Evolutionary conservation across 164 flowering plant genomes (phyloP), one percentile per base, ranked within the genome.

Genomic region (Liriodendron chinense): DNA sequence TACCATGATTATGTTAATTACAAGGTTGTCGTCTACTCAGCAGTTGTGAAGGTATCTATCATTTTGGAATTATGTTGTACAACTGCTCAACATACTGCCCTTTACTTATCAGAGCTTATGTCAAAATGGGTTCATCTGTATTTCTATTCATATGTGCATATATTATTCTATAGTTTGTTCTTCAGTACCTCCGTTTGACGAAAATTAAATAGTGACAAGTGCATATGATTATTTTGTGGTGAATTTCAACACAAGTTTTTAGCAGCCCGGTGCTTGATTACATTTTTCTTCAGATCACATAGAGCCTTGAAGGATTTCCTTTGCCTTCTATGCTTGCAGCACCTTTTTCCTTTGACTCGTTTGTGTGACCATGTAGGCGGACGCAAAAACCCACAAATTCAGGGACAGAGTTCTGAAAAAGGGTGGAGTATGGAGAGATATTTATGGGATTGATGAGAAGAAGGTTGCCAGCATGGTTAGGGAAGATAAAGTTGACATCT

Each of bases 381-480:
- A 96, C 89, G 97, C 94, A 71, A 96, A 96, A 85, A 94, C 99
- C 25, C 76, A 73, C 72, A 89, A 86, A 83, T 96, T 96, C 78
- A 88, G 83, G 83, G 98, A 94, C 14, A 89, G 78, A 75, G 98
- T 96, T 63, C 48, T 93, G 48, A 93, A 88, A 74, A 90, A 87
- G 68, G 98, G 98, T 77, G 99, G 99, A 34, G 50, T 85, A 22
- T 96, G 99, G 99, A 88, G 92, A 82, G 98, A 96, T 80, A 92
- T 96, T 49, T 96, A 93, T 83, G 99, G 99, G 50, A 86, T 92
- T 85, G 98, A 94, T 74, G 99, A 94, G 85, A 94, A 93, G 81
- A 94, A 86, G 83, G 97, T 96, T 66, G 97, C 98, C n/a, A 85
- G 80, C 81, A 91, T 94, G 88, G 94, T 96, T 65, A 89, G 98